phyloP scores from a whole-genome alignment of 164 flowering plant species.

The Cinnamomum chago region DNA sequence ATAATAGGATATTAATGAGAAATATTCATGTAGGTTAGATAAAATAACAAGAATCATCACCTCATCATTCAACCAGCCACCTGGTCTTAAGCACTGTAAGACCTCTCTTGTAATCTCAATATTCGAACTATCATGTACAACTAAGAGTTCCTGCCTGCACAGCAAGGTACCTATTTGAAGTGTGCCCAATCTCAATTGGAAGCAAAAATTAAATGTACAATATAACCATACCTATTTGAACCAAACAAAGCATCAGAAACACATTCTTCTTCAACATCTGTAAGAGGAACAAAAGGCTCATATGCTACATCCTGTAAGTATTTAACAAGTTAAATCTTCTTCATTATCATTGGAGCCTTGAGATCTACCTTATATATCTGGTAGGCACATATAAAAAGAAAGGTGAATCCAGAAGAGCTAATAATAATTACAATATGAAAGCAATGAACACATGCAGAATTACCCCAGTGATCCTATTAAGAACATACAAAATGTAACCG shows the following conservation, averaged over 20 bases:
- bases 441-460: no score
- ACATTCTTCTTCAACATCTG: conserved; percentile 58
- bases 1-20: not conserved
- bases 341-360: no score
- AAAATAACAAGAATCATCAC: conserved; percentile 36
- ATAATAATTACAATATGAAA: no score
- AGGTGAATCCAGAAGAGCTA: no score
- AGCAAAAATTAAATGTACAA: not conserved
- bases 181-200: no score
- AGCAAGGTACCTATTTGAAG: not conserved
- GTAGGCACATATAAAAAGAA: no score
- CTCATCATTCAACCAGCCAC: conserved; percentile 97
- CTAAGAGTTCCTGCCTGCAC: conserved; percentile 59
- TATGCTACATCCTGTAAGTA: conserved; percentile 36
- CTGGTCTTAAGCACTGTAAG: conserved; percentile 67
- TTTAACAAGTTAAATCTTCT: not conserved
- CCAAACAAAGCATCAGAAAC: conserved; percentile 52
- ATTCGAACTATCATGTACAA: conserved; percentile 61
- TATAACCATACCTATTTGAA: conserved; percentile 38
- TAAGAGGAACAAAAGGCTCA: conserved; percentile 61
- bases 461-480: no score
- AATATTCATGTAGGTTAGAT: not conserved
- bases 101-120: conserved; percentile 74
- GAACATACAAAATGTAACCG: no score
- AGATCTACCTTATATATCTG: no score